Conservation (phyloP, 768 basidiomycete species). For the Kwoniella sp. region DNA sequence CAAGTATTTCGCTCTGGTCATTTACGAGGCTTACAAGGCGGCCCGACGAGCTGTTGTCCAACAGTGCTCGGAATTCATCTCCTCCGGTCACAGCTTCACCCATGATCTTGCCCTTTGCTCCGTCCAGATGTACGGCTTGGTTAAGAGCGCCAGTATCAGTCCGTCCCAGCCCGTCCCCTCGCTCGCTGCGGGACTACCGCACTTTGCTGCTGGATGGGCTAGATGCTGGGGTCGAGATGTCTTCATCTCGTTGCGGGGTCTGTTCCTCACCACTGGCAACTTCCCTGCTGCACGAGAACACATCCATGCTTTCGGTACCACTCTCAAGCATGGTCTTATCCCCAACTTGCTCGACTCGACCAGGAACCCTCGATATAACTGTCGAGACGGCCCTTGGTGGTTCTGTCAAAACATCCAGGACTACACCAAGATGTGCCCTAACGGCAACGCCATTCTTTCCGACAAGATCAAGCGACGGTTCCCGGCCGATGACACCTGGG, state of each 20-base stretch:
- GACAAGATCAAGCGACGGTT: slow-evolving; percentile 90
- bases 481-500: slow-evolving; percentile 91
- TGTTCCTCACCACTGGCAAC: slow-evolving; percentile 86
- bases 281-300: slow-evolving; percentile 74
- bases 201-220: slow-evolving; percentile 91
- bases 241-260: slow-evolving; percentile 88
- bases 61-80: slow-evolving; percentile 83
- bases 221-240: slow-evolving; percentile 87
- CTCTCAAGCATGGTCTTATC: slow-evolving; percentile 91
- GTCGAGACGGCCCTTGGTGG: slow-evolving; percentile 96
- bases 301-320: slow-evolving; percentile 89
- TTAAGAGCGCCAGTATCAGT: slow-evolving; percentile 86
- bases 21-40: slow-evolving; percentile 90
- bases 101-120: slow-evolving; percentile 78
- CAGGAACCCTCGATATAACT: slow-evolving; percentile 85
- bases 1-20: slow-evolving; percentile 90
- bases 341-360: slow-evolving; percentile 93
- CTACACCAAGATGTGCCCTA: slow-evolving; percentile 79
- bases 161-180: slow-evolving; percentile 67
- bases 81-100: slow-evolving; percentile 81
- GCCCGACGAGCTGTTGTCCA: slow-evolving; percentile 79
- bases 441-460: slow-evolving; percentile 75
- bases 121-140: slow-evolving; percentile 80
- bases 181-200: slow-evolving; percentile 91
- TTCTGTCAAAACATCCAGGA: slow-evolving; percentile 99